These are phyloP conservation scores for Articulospora tetracladia DNA, from an alignment of 495 filamentous ascomycete genomes.

Conservation along the genomic window DNA sequence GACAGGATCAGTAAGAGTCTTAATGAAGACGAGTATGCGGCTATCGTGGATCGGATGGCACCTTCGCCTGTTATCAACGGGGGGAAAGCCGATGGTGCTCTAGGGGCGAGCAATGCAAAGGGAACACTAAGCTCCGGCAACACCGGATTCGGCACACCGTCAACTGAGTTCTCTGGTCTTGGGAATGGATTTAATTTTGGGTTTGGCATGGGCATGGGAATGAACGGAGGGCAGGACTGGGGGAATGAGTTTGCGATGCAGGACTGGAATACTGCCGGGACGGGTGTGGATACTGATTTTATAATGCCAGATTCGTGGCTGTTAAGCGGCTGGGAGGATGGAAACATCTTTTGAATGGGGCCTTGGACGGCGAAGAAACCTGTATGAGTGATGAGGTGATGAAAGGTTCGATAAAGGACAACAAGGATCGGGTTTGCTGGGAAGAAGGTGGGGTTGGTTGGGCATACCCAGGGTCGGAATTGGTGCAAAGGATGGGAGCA, in stretches of 20 bases:
- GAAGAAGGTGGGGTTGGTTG: too few relatives aligned
- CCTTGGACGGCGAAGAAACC: neutral
- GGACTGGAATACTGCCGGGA: conserved; percentile 7
- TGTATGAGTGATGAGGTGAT: neutral
- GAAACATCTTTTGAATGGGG: conserved; percentile 33
- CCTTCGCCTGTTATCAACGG: neutral
- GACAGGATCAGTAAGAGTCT: neutral
- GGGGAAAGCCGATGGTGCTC: neutral
- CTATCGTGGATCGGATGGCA: neutral
- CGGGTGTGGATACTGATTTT: neutral
- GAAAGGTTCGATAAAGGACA: neutral
- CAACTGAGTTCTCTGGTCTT: neutral
- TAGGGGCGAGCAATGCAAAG: neutral
- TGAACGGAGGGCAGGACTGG: neutral
- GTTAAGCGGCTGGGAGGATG: conserved; percentile 15
- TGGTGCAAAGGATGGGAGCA: too few relatives aligned
- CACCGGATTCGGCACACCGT: neutral
- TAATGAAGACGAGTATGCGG: neutral
- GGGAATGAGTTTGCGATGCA: conserved; percentile 13
- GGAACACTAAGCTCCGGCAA: neutral
- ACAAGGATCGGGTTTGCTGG: neutral
- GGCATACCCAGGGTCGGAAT: too few relatives aligned
- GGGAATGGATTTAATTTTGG: conserved; percentile 1
- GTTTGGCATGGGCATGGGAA: conserved; percentile 5
- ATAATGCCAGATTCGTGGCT: conserved; percentile 16